Conservation (phyloP, 768 basidiomycete genomes). For the Nidularia sp. region DNA sequence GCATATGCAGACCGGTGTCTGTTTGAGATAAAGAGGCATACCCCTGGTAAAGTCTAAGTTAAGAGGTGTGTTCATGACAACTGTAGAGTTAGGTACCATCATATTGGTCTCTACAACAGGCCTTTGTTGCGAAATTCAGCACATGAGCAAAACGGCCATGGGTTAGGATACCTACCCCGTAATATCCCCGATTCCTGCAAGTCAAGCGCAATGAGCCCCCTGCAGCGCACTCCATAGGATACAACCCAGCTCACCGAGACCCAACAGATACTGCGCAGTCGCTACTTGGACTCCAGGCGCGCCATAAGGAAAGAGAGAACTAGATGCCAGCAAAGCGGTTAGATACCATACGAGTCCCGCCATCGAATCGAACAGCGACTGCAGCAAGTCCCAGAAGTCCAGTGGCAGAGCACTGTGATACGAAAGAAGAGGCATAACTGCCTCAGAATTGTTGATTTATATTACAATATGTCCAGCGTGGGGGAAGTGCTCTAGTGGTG, state of each 20-base stretch:
- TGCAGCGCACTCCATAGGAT: neutral
- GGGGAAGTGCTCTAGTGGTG: neutral
- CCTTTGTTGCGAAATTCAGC: conserved; percentile 22
- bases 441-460: neutral
- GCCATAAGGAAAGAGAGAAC: conserved; percentile 21
- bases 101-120: conserved; percentile 82
- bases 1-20: conserved; percentile 75
- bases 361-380: conserved; percentile 33
- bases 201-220: conserved; percentile 1
- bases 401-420: conserved; percentile 28
- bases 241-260: conserved; percentile 41
- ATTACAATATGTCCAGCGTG: neutral
- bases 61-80: neutral
- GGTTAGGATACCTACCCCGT: conserved; percentile 48
- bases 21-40: conserved; percentile 64
- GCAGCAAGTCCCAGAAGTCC: conserved; percentile 31
- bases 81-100: conserved; percentile 45
- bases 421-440: conserved; percentile 26
- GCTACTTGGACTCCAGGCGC: conserved; percentile 22
- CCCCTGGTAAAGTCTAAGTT: conserved; percentile 35
- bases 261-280: conserved; percentile 48
- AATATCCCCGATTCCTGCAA: conserved; percentile 64
- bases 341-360: conserved; percentile 36
- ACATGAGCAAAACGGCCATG: conserved; percentile 5
- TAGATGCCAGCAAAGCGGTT: conserved; percentile 35